Conservation (phyloP, 108 stramenopile genomes). For the Nannochloropsis salina region DNA sequence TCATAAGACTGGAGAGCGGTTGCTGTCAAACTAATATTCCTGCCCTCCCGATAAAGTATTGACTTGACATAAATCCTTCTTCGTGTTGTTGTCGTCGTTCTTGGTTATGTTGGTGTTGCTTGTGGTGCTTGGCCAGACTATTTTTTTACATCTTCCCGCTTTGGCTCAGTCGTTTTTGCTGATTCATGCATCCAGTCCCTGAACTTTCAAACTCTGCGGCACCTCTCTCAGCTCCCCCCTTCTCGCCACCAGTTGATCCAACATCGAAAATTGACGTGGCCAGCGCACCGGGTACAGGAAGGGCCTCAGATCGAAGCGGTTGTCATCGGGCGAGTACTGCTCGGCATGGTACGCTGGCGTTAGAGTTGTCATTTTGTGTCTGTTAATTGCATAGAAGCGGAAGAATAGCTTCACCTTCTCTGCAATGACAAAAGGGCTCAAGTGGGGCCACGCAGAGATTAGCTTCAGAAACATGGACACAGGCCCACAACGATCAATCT, state of each 20-base stretch:
- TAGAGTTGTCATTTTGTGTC: slow-evolving; percentile 96
- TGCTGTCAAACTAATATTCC: too few species aligned
- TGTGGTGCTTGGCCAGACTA: too few species aligned
- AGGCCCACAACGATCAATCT: slow-evolving; percentile 65
- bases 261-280: slow-evolving; percentile 77
- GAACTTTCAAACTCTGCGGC: too few species aligned
- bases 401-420: slow-evolving; percentile 76
- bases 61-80: too few species aligned
- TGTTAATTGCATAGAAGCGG: slow-evolving; percentile 83
- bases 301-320: slow-evolving; percentile 92
- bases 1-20: too few species aligned
- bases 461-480: slow-evolving; percentile 88
- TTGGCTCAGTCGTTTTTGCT: too few species aligned
- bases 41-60: too few species aligned
- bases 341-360: slow-evolving; percentile 98
- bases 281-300: slow-evolving; percentile 86
- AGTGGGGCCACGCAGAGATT: slow-evolving; percentile 65
- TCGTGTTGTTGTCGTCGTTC: too few species aligned
- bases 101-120: too few species aligned
- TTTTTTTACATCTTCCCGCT: too few species aligned
- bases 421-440: slow-evolving; percentile 69
- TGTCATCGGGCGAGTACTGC: slow-evolving; percentile 93
- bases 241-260: slow-evolving; percentile 52
- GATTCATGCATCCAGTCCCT: too few species aligned
- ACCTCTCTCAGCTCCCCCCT: background rate